Base-by-base conservation (phyloP, 768 basidiomycete species). In the Boletus pseudopeckii region DNA sequence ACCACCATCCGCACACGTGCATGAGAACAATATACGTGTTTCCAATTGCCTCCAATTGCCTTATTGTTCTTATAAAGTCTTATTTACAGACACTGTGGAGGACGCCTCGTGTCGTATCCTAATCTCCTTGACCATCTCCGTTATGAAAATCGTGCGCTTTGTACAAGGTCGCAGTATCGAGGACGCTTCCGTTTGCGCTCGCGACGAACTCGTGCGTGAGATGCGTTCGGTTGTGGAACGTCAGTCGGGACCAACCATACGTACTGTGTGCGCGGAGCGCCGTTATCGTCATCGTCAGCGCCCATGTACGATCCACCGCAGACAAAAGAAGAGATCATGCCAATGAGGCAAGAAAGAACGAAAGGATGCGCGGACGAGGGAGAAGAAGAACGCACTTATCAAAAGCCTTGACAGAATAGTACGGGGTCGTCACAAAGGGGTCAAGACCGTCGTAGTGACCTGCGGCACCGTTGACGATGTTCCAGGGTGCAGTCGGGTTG, bases 381-480 rank as follows among this genome's bases (percentile, higher is more conserved):
- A 2, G 13, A 20, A 2, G 13, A 20, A n/a, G 4, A 5, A 60
- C 63, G 34, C 46, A 67, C 65, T 26, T 22, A 44, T 60, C 55
- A 4, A 18, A 48, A 8, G 52, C 51, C 5, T 53, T 30, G 22
- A 51, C 61, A 7, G 51, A 20, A 10, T 39, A 66, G 36, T 52
- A 56, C 1, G 59, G 50, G 4, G 20, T 2, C 2, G 30, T 1
- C 0, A 0, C 5, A n/a, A 67, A 39, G 2, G 56, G 17, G 45
- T 65, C 63, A 9, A 67, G 63, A 15, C 65, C 65, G 28, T 67
- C 66, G 10, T 67, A 67, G 40, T 67, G 66, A 17, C 66, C 66
- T 7, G 53, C 66, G 1, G 59, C 66, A 3, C 65, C 65, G 38
- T 67, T 67, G 44, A 67, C n/a, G 39, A 67, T 67, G 50, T 57